phyloP scores from a whole-genome alignment of 108 stramenopile genomes.

The Cyclotella kingstonii region DNA sequence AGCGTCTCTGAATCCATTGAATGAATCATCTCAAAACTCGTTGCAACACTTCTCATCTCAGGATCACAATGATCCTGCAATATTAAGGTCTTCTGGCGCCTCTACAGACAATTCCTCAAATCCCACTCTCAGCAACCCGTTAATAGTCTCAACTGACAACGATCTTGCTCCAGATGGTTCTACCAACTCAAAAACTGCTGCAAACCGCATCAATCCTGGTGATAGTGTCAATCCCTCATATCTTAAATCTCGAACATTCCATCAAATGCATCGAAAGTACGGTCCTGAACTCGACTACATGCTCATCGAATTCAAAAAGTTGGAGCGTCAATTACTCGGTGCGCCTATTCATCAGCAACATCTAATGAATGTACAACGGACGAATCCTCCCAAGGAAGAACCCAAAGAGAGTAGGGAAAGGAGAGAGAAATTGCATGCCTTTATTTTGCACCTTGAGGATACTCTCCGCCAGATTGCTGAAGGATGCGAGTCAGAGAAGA shows the following conservation, averaged over 20 bases:
- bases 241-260: slow-evolving; percentile 55
- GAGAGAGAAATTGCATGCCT: slow-evolving; percentile 82
- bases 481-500: slow-evolving; percentile 54
- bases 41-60: too few relatives aligned
- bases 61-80: too few relatives aligned
- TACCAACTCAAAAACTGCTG: too few relatives aligned
- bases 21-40: too few relatives aligned
- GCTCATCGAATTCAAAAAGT: slow-evolving; percentile 78
- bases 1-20: too few relatives aligned
- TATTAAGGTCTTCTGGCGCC: too few relatives aligned
- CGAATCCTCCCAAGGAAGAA: slow-evolving; percentile 34
- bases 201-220: too few relatives aligned
- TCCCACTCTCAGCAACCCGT: too few relatives aligned
- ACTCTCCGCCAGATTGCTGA: slow-evolving; percentile 72
- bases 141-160: too few relatives aligned
- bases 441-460: slow-evolving; percentile 81
- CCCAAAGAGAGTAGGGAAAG: slow-evolving; percentile 70
- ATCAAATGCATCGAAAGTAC: slow-evolving; percentile 66
- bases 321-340: slow-evolving; percentile 77
- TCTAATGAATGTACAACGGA: slow-evolving; percentile 11
- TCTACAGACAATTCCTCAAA: too few relatives aligned
- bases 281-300: slow-evolving; percentile 75
- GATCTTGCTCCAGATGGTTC: too few relatives aligned
- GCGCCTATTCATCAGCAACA: slow-evolving; percentile 39
- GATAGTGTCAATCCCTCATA: too few relatives aligned